Evolutionary conservation across 225 moss, liverwort and hornwort genomes (phyloP).

Genomic region (Anthoceros angustus): DNA sequence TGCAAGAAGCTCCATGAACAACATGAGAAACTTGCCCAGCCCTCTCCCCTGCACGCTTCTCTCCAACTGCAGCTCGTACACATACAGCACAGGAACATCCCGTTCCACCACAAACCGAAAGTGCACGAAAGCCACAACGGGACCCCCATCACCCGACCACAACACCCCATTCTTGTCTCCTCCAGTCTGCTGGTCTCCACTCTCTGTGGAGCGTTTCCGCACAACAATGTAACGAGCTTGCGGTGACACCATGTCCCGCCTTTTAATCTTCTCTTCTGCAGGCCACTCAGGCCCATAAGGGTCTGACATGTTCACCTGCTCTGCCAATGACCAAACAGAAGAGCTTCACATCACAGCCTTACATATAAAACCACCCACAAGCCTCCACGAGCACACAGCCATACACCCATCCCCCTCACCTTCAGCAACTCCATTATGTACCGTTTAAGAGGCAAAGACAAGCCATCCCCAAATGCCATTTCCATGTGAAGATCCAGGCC

Average conservation of each 20-base stretch:
- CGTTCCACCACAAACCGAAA: constrained; percentile 85
- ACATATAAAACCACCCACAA: constrained; percentile 6
- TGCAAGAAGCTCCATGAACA: constrained; percentile 70
- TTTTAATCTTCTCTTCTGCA: constrained; percentile 62
- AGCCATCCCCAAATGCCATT: constrained; percentile 48
- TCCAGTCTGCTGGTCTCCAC: constrained; percentile 16
- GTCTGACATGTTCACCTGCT: constrained; percentile 73
- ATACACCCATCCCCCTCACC: constrained; percentile 21
- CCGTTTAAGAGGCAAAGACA: constrained; percentile 44
- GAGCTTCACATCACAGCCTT: neutral
- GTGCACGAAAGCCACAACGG: constrained; percentile 74
- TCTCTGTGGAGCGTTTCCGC: constrained; percentile 25
- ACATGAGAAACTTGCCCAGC: constrained; percentile 91
- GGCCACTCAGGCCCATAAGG: constrained; percentile 79
- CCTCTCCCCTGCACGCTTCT: constrained; percentile 64
- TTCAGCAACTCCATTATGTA: constrained; percentile 60
- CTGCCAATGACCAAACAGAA: constrained; percentile 14
- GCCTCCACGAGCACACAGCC: neutral
- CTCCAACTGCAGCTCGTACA: constrained; percentile 90
- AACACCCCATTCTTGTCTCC: constrained; percentile 16
- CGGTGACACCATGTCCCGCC: constrained; percentile 73
- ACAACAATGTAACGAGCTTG: constrained; percentile 81
- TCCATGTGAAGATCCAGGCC: constrained; percentile 50
- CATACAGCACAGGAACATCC: constrained; percentile 69
- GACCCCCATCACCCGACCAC: constrained; percentile 67